Base-by-base conservation (phyloP, 2,329 filamentous ascomycete genomes). In the Ophiosphaerella narmari region DNA sequence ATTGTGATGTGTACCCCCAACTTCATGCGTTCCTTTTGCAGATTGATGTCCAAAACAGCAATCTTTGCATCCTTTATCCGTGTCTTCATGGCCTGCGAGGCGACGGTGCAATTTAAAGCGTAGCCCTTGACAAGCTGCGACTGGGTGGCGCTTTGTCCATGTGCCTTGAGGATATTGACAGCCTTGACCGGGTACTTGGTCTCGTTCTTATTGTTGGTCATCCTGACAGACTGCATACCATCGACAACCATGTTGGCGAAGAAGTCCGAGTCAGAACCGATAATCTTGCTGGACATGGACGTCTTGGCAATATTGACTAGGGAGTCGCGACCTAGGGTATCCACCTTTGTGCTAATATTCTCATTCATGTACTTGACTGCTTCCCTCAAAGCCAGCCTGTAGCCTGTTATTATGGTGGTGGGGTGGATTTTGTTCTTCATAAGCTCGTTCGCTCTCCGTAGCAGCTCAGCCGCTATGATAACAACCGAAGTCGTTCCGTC, bases 351-450 rank as follows among this genome's bases (percentile, higher is more conserved):
- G 81, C 90, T 93, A 75, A 99, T 88, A 75, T 97, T 96, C 77
- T 99, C 94, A 78, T 91, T 93, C 88, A 99, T 95, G 79, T 97
- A 99, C 78, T 96, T 95, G 73, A 99, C 88, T 51, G 94, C 94
- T 81, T 99, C 94, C 69, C 94, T 85, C 63, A 99, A 83, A 54
- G 94, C 94, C 68, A 99, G 84, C 70, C 94, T 86, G 83, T 99
- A 99, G 68, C 94, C 94, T 55, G 91, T 97, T 74, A 99, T 99
- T 78, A 99, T 97, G 54, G 95, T 99, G 23, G 94, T 99, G 48
- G 94, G 95, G 79, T 99, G 94, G 84, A 99, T 99, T 75, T 92
- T 90, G 85, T 97, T 99, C 83, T 94, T 97, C 89, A 97, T 95
- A 62, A 99, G 84, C 79, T 99, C 94, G 80, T 99, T 99, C 57